These are phyloP conservation scores for Phyllostachys edulis DNA, from an alignment of 176 grass and related monocot species.

Conservation along the genomic window DNA sequence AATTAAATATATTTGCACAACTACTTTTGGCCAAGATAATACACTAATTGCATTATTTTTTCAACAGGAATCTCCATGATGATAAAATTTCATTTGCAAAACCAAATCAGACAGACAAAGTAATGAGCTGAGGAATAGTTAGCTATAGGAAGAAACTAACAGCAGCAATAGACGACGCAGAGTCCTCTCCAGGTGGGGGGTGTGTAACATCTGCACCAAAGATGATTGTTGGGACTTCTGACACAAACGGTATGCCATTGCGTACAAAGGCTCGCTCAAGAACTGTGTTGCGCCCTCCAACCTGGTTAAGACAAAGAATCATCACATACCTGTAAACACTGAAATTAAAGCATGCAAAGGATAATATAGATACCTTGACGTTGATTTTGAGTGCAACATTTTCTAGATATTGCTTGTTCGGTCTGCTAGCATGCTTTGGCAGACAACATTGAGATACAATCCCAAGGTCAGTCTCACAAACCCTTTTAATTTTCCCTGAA, in stretches of 20 bases:
- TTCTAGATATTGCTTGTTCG: conserved; percentile 75
- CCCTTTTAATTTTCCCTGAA: conserved; percentile 64
- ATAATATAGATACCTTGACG: conserved; percentile 60
- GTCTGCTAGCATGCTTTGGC: conserved; percentile 50
- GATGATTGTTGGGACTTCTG: conserved; percentile 68
- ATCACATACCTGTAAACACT: not conserved
- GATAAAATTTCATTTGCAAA: not conserved
- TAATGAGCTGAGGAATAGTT: not conserved
- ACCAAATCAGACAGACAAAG: not conserved
- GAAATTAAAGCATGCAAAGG: not conserved
- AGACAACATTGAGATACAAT: conserved; percentile 82
- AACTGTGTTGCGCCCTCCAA: conserved; percentile 73
- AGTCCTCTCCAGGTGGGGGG: conserved; percentile 74
- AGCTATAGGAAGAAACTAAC: conserved; percentile 36
- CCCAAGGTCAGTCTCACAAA: conserved; percentile 77
- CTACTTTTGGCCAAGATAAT: not conserved
- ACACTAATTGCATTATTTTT: not conserved
- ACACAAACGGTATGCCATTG: conserved; percentile 50
- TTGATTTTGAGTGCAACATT: conserved; percentile 90
- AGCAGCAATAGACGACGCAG: conserved; percentile 75
- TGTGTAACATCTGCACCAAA: conserved; percentile 85
- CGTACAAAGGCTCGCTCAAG: conserved; percentile 52
- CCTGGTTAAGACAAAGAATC: conserved; percentile 33
- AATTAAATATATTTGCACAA: not conserved
- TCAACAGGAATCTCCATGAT: not conserved